Base-by-base conservation (phyloP, 345 rosid genomes). In the Zanthoxylum bungeanum region DNA sequence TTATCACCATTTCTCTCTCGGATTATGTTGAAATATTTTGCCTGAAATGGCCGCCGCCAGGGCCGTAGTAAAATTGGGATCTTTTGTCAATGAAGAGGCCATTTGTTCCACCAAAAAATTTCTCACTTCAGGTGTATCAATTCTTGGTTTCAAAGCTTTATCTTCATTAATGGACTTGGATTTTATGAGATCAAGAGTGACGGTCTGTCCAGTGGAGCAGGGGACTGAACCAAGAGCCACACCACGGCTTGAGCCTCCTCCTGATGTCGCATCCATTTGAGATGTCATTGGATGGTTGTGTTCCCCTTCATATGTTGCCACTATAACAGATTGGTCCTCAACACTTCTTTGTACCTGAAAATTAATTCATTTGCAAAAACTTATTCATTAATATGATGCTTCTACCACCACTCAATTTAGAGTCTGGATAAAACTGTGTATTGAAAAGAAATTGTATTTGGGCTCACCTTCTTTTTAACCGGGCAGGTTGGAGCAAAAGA, bases 281-380 rank as follows among this genome's bases (percentile, higher is more conserved):
- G 92, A 74, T 0, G 90, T 92, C 72, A 78, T 83, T 33, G 93
- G 93, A 85, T 95, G 99, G 80, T 91, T 95, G 82, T 95, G 99
- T 76, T 91, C 99, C 22, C 99, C 99, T 73, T 95, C 99, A 40
- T 95, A 95, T 5, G 99, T 95, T 11, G 99, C 98, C 16, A 95
- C 97, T 39, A 95, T 40, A 9, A 95, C 83, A 0, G 93, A 85
- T 66, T 92, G 99, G 40, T 95, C 99, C 27, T 95, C 98, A 2
- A 80, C 83, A 62, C 92, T 95, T 83, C 99, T 87, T 59, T 95
- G 99, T 63, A 95, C 99, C 98, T 93, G 77, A 78, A 86, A 6
- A 63, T 19, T n/a, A n/a, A 50, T 50, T 50, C 12, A 7, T 5
- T 49, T 49, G 25, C 53, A n/a, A 50, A 14, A 44, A 1, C 16